Evolutionary conservation across 1,139 yeast species (phyloP).

Genomic region (Kurtzmaniella quercitrusa): DNA sequence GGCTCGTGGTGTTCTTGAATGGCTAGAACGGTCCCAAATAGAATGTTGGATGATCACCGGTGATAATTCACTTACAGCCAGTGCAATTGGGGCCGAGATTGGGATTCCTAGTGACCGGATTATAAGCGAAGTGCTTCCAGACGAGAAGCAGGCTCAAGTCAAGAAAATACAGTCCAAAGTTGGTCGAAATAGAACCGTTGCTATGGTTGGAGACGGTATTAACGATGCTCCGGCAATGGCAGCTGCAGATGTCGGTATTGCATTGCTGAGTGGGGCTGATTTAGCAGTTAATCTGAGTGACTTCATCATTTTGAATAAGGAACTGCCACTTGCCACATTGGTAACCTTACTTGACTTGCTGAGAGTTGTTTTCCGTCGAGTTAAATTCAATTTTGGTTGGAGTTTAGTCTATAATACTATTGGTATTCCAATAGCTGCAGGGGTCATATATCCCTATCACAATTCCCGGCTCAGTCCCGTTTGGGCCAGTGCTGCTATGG

Average conservation of each 20-base stretch:
- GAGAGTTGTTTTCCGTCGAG: constrained; percentile 24
- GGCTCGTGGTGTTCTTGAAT: constrained; percentile 47
- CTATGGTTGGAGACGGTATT: constrained; percentile 65
- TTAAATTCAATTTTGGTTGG: constrained; percentile 52
- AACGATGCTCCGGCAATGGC: constrained; percentile 64
- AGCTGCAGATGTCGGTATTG: constrained; percentile 56
- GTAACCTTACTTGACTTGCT: constrained; percentile 43
- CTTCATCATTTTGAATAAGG: constrained; percentile 46
- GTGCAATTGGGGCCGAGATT: constrained; percentile 60
- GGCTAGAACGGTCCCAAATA: constrained; percentile 41
- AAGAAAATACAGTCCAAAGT: constrained; percentile 42
- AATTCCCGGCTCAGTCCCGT: constrained; percentile 54
- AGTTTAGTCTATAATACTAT: constrained; percentile 49
- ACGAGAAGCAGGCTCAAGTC: constrained; percentile 61
- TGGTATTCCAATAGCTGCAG: constrained; percentile 62
- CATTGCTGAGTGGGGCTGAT: constrained; percentile 57
- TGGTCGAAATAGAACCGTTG: constrained; percentile 30
- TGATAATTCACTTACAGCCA: constrained; percentile 64
- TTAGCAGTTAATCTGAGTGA: constrained; percentile 57
- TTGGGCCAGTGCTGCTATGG: constrained; percentile 70
- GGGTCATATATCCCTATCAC: constrained; percentile 53
- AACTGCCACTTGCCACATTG: constrained; percentile 44
- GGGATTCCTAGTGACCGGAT: constrained; percentile 53
- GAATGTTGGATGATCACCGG: constrained; percentile 74
- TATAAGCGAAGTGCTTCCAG: constrained; percentile 72